Evolutionary conservation across 2,329 filamentous ascomycete species (phyloP).

Genomic region (Cadophora sp.): DNA sequence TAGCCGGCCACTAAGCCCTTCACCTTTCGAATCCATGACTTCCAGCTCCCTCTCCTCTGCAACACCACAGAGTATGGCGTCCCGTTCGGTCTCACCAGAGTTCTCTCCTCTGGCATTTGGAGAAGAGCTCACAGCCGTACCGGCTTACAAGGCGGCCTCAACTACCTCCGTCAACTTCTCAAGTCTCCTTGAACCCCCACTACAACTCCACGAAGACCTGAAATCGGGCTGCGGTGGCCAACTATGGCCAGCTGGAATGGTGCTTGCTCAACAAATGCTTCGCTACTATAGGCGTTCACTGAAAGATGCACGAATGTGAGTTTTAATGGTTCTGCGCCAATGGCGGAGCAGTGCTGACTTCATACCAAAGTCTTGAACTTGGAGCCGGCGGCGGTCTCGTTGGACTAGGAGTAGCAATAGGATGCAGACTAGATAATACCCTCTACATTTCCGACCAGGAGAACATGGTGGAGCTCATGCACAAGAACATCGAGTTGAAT

Average conservation of each 20-base stretch:
- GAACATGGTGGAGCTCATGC: constrained; percentile 86
- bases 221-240: constrained; percentile 89
- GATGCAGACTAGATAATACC: constrained; percentile 59
- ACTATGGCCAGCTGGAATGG: constrained; percentile 92
- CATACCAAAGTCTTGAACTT: constrained; percentile 74
- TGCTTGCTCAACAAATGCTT: constrained; percentile 85
- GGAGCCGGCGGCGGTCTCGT: constrained; percentile 92
- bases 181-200: constrained; percentile 71
- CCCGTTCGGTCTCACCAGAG: constrained; percentile 43
- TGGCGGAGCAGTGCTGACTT: constrained; percentile 18
- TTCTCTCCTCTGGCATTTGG: constrained; percentile 51
- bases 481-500: constrained; percentile 87
- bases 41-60: neutral
- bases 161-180: constrained; percentile 69
- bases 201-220: constrained; percentile 85
- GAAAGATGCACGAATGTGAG: constrained; percentile 72
- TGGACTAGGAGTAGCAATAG: constrained; percentile 67
- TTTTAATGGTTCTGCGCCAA: constrained; percentile 6
- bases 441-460: constrained; percentile 86
- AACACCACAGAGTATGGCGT: constrained; percentile 32
- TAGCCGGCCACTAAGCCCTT: neutral
- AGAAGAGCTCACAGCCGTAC: constrained; percentile 65
- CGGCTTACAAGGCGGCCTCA: constrained; percentile 61
- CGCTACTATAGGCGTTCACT: constrained; percentile 72
- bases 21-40: neutral